phyloP scores from a whole-genome alignment of 1,139 yeast species.

The Yamadazyma dushanensis region DNA sequence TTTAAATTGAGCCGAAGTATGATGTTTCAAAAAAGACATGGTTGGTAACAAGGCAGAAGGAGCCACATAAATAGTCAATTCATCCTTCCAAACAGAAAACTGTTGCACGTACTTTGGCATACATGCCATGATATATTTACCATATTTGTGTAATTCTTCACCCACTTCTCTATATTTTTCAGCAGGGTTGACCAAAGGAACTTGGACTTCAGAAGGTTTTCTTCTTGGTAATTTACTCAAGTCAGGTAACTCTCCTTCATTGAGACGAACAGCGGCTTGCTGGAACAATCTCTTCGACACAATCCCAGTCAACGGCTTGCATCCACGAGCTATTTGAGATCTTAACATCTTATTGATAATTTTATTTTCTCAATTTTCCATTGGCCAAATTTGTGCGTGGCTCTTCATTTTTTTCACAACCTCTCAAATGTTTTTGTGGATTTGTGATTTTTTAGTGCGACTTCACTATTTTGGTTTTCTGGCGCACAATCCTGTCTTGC shows the following conservation, averaged over 20 bases:
- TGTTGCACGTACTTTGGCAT: conserved; percentile 83
- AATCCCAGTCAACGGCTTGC: conserved; percentile 7
- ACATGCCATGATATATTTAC: conserved; percentile 74
- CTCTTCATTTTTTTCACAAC: background rate
- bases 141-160: conserved; percentile 82
- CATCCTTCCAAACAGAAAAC: conserved; percentile 90
- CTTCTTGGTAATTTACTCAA: conserved; percentile 43
- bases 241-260: conserved; percentile 30
- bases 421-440: background rate
- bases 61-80: conserved; percentile 72
- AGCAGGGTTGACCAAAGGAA: conserved; percentile 74
- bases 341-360: conserved; percentile 8
- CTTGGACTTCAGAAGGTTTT: conserved; percentile 38
- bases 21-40: conserved; percentile 68
- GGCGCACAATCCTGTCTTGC: too few species aligned
- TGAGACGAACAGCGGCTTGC: conserved; percentile 4
- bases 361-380: conserved; percentile 14
- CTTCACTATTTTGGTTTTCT: too few species aligned
- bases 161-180: conserved; percentile 68
- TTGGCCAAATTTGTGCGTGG: conserved; percentile 9
- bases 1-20: conserved; percentile 80
- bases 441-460: too few species aligned
- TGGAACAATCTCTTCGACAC: conserved; percentile 10
- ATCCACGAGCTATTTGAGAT: conserved; percentile 4
- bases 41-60: conserved; percentile 76